These are phyloP conservation scores for Astrothelium subdiscretum DNA, from an alignment of 495 filamentous ascomycete species.

Conservation along the genomic window DNA sequence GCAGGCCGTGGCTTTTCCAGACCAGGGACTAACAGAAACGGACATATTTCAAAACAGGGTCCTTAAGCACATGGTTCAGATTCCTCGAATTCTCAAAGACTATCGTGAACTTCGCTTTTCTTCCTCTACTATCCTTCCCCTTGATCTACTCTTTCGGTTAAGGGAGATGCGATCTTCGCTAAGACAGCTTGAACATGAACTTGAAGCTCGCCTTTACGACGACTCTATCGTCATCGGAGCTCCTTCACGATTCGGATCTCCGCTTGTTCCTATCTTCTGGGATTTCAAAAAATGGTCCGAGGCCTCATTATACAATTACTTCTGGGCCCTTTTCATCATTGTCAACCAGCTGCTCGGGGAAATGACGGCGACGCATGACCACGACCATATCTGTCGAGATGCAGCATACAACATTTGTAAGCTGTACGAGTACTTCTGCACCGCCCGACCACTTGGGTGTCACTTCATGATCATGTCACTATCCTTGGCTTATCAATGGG, in stretches of 20 bases:
- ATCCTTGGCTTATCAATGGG: not conserved
- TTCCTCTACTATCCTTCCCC: not conserved
- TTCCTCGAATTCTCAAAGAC: not conserved
- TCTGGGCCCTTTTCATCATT: not conserved
- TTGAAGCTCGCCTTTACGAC: not conserved
- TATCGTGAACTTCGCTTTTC: not conserved
- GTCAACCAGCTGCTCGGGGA: not conserved
- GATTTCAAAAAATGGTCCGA: not conserved
- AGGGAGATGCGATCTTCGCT: not conserved
- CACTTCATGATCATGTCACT: not conserved
- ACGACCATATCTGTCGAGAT: not conserved
- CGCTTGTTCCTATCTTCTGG: not conserved
- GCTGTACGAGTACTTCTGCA: not conserved
- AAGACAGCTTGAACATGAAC: not conserved
- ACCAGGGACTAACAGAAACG: not conserved
- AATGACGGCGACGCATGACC: not conserved
- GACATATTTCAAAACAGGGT: not conserved
- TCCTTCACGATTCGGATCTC: not conserved
- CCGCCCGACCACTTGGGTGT: not conserved
- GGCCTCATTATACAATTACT: not conserved
- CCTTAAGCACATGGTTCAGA: not conserved
- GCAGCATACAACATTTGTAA: not conserved
- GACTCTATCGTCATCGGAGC: not conserved
- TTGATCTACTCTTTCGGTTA: not conserved
- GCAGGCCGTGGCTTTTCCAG: not conserved